A percentile compares a stretch with the other conserved stretches of the same genome.
Conservation (phyloP, 495 filamentous ascomycete species). For the Hyphodiscus hymeniophilus region DNA sequence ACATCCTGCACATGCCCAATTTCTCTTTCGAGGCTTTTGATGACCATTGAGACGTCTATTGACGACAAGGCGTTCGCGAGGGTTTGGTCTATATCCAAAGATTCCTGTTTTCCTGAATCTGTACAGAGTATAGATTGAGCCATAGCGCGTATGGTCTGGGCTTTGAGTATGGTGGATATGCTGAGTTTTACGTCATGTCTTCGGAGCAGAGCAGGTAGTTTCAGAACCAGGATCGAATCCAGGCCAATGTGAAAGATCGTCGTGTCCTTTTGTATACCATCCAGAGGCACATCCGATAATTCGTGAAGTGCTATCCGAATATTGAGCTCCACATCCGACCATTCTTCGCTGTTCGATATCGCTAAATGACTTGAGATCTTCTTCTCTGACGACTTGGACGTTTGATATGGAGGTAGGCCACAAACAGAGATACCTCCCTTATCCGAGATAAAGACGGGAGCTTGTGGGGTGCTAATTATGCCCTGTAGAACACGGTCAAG, state of each 20-base stretch:
- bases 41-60: constrained; percentile 18
- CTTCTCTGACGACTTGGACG: background rate
- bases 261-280: constrained; percentile 50
- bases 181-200: constrained; percentile 48
- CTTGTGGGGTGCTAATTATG: constrained; percentile 36
- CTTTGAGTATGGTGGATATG: constrained; percentile 58
- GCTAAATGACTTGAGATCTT: background rate
- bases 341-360: constrained; percentile 13
- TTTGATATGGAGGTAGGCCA: constrained; percentile 30
- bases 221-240: constrained; percentile 85
- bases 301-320: constrained; percentile 57
- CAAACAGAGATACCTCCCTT: constrained; percentile 42
- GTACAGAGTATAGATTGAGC: constrained; percentile 19
- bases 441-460: constrained; percentile 44
- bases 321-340: constrained; percentile 35
- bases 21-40: constrained; percentile 14
- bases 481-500: constrained; percentile 47
- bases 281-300: constrained; percentile 51
- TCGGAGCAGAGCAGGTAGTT: constrained; percentile 55
- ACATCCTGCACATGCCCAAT: constrained; percentile 37
- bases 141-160: constrained; percentile 55
- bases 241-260: constrained; percentile 81
- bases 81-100: constrained; percentile 21
- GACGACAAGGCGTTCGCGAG: constrained; percentile 27
- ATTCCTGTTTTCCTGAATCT: constrained; percentile 5